A percentile compares a stretch with the other conserved stretches of the same genome.
phyloP scores from a whole-genome alignment of 1,284 basidiomycete genomes.

The Irpex rosettiformis region DNA sequence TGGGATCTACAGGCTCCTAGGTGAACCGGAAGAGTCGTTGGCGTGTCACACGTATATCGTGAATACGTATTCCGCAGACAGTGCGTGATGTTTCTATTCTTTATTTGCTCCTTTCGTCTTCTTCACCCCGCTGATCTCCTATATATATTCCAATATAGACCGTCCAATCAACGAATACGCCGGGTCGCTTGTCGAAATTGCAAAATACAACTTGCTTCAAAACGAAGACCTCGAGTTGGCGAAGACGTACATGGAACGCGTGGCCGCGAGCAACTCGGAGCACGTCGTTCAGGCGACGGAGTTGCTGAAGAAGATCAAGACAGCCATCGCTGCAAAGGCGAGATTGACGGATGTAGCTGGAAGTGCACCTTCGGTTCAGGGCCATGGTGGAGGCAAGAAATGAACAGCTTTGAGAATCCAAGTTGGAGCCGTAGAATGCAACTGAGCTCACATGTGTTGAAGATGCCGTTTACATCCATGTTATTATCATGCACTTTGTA shows the following conservation, averaged over 20 bases:
- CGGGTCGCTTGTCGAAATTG: constrained; percentile 77
- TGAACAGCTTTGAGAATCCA: neutral
- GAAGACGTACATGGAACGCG: constrained; percentile 63
- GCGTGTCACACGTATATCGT: constrained; percentile 73
- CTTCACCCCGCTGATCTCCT: no score
- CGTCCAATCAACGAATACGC: constrained; percentile 72
- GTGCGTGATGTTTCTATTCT: constrained; percentile 24
- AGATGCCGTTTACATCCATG: no score
- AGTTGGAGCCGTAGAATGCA: no score
- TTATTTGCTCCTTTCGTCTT: no score
- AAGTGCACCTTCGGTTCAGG: no score
- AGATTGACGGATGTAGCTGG: neutral
- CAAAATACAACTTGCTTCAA: constrained; percentile 68
- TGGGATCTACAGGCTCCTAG: constrained; percentile 65
- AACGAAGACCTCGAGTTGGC: constrained; percentile 58
- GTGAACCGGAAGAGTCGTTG: constrained; percentile 62
- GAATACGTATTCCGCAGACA: constrained; percentile 66
- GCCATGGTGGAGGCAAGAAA: neutral
- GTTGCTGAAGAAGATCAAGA: constrained; percentile 53
- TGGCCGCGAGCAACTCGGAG: constrained; percentile 74
- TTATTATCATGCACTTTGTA: no score
- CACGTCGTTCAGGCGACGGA: constrained; percentile 66
- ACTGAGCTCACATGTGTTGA: no score
- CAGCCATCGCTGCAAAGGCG: neutral
- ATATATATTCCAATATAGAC: constrained; percentile 42